Conservation (phyloP, 129 eudicot genomes). For the Silybum marianum region DNA sequence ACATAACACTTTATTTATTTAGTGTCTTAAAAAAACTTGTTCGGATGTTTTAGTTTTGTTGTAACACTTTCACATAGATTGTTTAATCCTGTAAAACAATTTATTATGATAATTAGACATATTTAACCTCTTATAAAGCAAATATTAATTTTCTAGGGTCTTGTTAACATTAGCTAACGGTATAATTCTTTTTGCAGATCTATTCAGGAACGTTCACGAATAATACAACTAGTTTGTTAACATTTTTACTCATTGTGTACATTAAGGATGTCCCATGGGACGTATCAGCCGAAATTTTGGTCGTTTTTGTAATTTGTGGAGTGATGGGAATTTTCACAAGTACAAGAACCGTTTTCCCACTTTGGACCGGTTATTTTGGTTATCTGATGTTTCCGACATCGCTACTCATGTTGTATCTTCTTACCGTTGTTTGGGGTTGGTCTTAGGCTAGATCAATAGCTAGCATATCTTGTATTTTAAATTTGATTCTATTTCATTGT, state of each 20-base stretch:
- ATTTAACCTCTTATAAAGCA: background rate
- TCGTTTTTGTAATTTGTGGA: constrained; percentile 54
- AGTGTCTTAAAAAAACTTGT: background rate
- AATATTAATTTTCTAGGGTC: background rate
- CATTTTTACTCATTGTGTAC: constrained; percentile 54
- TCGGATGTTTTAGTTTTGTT: background rate
- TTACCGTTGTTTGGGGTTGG: constrained; percentile 52
- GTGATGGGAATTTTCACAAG: constrained; percentile 52
- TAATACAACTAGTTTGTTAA: constrained; percentile 51
- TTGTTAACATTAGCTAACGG: background rate
- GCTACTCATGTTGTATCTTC: constrained; percentile 52
- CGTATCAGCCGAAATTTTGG: constrained; percentile 73
- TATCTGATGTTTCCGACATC: constrained; percentile 59
- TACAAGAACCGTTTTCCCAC: constrained; percentile 50
- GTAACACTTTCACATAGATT: background rate
- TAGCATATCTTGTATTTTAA: background rate
- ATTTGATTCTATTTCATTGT: background rate
- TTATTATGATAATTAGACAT: background rate
- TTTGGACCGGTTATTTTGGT: constrained; percentile 59
- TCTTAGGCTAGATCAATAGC: constrained; percentile 24
- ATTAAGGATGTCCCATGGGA: constrained; percentile 53
- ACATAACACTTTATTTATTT: background rate
- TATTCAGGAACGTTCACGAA: constrained; percentile 72
- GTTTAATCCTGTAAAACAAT: background rate
- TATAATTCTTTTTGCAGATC: constrained; percentile 40